phyloP scores from a whole-genome alignment of 202 grass and related monocot genomes.

The Miscanthus sacchariflorus region DNA sequence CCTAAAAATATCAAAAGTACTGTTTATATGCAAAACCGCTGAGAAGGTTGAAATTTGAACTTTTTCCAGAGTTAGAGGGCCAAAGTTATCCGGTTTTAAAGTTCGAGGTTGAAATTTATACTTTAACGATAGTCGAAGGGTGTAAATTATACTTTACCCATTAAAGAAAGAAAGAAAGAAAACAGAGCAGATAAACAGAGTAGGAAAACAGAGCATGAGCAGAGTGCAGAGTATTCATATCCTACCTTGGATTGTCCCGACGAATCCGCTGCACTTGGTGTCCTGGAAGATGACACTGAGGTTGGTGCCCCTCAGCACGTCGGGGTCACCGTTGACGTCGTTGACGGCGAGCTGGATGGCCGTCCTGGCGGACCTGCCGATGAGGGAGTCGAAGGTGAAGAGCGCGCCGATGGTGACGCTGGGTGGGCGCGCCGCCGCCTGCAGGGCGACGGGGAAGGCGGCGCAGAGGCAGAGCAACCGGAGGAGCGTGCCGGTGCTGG shows the following conservation, averaged over 20 bases:
- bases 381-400: constrained; percentile 76
- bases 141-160: too few relatives aligned
- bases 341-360: constrained; percentile 73
- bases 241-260: constrained; percentile 72
- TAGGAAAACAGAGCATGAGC: neutral
- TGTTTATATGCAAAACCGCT: too few relatives aligned
- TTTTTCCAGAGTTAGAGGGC: too few relatives aligned
- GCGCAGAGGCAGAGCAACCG: constrained; percentile 34
- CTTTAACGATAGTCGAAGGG: too few relatives aligned
- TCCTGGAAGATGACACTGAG: constrained; percentile 60
- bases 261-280: constrained; percentile 71
- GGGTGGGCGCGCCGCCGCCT: constrained; percentile 40
- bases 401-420: constrained; percentile 68
- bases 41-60: too few relatives aligned
- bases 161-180: neutral
- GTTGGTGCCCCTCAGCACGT: constrained; percentile 54
- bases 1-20: too few relatives aligned
- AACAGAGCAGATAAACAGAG: too few relatives aligned
- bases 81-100: too few relatives aligned
- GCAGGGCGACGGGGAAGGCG: neutral
- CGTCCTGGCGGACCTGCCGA: constrained; percentile 57
- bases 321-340: constrained; percentile 61
- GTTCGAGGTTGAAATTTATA: too few relatives aligned
- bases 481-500: neutral
- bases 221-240: neutral